These are phyloP conservation scores for Phaeophleospora eucalypticola DNA, from an alignment of 2,329 filamentous ascomycete species.

Conservation along the genomic window DNA sequence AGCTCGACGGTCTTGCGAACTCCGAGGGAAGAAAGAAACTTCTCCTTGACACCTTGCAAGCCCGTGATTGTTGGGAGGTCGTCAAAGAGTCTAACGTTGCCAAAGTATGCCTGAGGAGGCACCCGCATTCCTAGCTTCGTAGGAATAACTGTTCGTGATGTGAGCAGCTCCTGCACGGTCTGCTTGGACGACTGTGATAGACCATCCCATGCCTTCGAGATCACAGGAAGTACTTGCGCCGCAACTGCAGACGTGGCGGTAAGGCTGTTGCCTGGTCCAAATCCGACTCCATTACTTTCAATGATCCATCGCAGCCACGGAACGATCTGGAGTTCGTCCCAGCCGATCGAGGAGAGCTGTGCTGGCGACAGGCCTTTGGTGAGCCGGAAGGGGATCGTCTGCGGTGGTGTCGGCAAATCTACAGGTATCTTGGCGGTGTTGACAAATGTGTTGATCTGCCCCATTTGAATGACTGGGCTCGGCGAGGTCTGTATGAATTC, in stretches of 20 bases:
- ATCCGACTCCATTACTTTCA: conserved; percentile 58
- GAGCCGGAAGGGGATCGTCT: conserved; percentile 79
- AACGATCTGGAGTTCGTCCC: conserved; percentile 78
- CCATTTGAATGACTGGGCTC: conserved; percentile 72
- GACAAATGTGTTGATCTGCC: conserved; percentile 69
- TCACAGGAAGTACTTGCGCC: conserved; percentile 67
- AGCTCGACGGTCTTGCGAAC: conserved; percentile 94
- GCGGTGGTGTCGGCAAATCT: conserved; percentile 73
- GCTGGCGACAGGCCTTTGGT: conserved; percentile 63
- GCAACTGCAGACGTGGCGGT: conserved; percentile 71
- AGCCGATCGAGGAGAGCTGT: conserved; percentile 77
- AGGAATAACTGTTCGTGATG: conserved; percentile 71
- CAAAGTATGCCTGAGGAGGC: conserved; percentile 84
- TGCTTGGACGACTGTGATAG: conserved; percentile 63
- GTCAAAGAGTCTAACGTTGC: conserved; percentile 89
- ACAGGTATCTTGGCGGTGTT: conserved; percentile 73
- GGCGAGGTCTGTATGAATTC: conserved; percentile 50
- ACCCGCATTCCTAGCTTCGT: conserved; percentile 87
- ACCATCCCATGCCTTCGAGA: conserved; percentile 90
- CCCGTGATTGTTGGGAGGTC: conserved; percentile 79
- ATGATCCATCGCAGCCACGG: conserved; percentile 82
- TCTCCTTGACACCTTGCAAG: conserved; percentile 80
- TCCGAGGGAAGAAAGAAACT: conserved; percentile 75
- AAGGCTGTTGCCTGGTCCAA: conserved; percentile 63
- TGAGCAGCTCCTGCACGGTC: conserved; percentile 61